These are phyloP conservation scores for Vitis riparia DNA, from an alignment of 164 flowering plant species.

Conservation along the genomic window DNA sequence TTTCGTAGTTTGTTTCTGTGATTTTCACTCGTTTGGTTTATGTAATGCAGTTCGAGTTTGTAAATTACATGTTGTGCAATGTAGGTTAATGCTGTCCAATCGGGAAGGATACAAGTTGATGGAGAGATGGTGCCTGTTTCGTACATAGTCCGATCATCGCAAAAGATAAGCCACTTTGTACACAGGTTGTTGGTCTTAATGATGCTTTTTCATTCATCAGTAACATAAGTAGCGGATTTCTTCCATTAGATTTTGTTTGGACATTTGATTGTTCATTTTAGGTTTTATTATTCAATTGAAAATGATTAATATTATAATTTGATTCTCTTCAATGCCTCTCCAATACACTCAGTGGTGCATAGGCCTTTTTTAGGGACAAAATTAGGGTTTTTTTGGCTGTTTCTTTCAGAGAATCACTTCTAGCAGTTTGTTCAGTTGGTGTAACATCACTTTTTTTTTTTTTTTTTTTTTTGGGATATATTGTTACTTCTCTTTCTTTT, in stretches of 20 bases:
- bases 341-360: too few species aligned
- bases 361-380: too few species aligned
- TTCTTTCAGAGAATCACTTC: too few species aligned
- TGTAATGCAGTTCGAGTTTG: slow-evolving; percentile 1
- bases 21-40: neutral
- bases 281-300: too few species aligned
- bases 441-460: too few species aligned
- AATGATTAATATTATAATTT: too few species aligned
- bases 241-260: neutral
- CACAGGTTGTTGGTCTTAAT: slow-evolving; percentile 59
- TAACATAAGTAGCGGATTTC: neutral
- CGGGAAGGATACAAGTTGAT: slow-evolving; percentile 91
- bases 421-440: too few species aligned
- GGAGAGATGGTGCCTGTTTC: slow-evolving; percentile 73
- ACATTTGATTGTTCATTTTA: too few species aligned
- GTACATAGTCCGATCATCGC: slow-evolving; percentile 63
- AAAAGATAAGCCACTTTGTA: slow-evolving; percentile 88
- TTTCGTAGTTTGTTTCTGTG: neutral
- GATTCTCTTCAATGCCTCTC: too few species aligned
- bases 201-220: neutral
- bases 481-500: neutral
- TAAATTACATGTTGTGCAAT: neutral
- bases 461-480: too few species aligned
- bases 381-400: too few species aligned
- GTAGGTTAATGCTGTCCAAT: slow-evolving; percentile 77